Percentiles rank a stretch among this genome's conserved stretches.
phyloP scores from a whole-genome alignment of 306 rosid species.

The Coriaria nepalensis region DNA sequence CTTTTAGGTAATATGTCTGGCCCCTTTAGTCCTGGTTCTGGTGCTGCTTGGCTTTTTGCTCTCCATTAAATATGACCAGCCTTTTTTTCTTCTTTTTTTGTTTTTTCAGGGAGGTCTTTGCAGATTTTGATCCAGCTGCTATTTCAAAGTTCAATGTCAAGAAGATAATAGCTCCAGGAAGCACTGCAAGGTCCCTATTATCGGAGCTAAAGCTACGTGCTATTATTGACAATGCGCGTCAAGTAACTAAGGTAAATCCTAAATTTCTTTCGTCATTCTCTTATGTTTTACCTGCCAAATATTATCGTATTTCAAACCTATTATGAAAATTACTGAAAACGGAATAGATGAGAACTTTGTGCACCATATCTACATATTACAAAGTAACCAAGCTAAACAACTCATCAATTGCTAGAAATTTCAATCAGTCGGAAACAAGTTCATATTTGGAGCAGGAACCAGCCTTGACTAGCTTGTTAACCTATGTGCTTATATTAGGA shows the following conservation, averaged over 20 bases:
- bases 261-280: constrained; percentile 11
- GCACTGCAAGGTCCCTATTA: constrained; percentile 44
- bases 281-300: neutral
- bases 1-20: constrained; percentile 39
- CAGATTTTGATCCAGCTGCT: constrained; percentile 54
- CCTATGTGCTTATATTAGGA: too few species aligned
- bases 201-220: constrained; percentile 57
- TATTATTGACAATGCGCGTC: constrained; percentile 56
- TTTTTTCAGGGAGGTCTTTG: constrained; percentile 65
- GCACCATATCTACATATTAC: too few species aligned
- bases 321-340: too few species aligned
- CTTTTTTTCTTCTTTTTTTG: constrained; percentile 9
- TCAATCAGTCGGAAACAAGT: too few species aligned
- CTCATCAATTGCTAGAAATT: too few species aligned
- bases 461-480: too few species aligned
- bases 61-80: neutral
- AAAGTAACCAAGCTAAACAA: too few species aligned
- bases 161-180: constrained; percentile 49
- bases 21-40: constrained; percentile 1
- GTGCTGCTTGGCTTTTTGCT: constrained; percentile 4
- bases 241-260: constrained; percentile 47
- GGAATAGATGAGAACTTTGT: too few species aligned
- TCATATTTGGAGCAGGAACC: too few species aligned
- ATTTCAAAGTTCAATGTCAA: constrained; percentile 56
- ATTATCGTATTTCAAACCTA: too few species aligned